Conservation (phyloP, 2,329 filamentous ascomycete species). For the Aspergillus hortae region DNA sequence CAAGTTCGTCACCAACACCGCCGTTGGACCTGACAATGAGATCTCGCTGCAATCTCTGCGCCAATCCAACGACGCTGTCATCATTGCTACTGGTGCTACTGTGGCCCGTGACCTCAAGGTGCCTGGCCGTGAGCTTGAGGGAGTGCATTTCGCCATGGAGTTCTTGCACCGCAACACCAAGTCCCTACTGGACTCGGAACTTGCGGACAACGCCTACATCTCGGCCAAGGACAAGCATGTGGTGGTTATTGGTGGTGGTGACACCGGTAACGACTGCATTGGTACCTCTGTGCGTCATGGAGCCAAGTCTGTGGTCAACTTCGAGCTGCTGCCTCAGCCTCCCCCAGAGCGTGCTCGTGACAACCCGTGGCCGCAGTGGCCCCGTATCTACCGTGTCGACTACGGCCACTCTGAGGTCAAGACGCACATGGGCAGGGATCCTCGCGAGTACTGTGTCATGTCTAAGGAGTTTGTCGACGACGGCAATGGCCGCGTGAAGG, state of each 20-base stretch:
- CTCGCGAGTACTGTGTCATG: slow-evolving; percentile 97
- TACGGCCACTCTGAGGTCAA: slow-evolving; percentile 96
- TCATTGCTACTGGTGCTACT: slow-evolving; percentile 89
- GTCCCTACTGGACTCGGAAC: slow-evolving; percentile 87
- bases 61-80: slow-evolving; percentile 72
- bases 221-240: slow-evolving; percentile 95
- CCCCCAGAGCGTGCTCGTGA: slow-evolving; percentile 84
- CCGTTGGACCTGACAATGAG: slow-evolving; percentile 71
- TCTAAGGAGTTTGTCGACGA: slow-evolving; percentile 94
- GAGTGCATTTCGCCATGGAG: slow-evolving; percentile 95
- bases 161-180: slow-evolving; percentile 98
- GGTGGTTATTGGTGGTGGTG: slow-evolving; percentile 93
- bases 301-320: slow-evolving; percentile 94
- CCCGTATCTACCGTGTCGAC: slow-evolving; percentile 95
- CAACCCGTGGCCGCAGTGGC: slow-evolving; percentile 99
- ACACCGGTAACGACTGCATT: slow-evolving; percentile 97
- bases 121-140: slow-evolving; percentile 79
- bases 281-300: slow-evolving; percentile 94
- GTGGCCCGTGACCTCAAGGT: slow-evolving; percentile 91
- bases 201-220: slow-evolving; percentile 81
- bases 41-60: slow-evolving; percentile 68
- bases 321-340: slow-evolving; percentile 90
- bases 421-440: slow-evolving; percentile 93
- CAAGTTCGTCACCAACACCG: slow-evolving; percentile 73
- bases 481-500: slow-evolving; percentile 81